phyloP scores from a whole-genome alignment of 129 eudicot species.

The Centaurea solstitialis region DNA sequence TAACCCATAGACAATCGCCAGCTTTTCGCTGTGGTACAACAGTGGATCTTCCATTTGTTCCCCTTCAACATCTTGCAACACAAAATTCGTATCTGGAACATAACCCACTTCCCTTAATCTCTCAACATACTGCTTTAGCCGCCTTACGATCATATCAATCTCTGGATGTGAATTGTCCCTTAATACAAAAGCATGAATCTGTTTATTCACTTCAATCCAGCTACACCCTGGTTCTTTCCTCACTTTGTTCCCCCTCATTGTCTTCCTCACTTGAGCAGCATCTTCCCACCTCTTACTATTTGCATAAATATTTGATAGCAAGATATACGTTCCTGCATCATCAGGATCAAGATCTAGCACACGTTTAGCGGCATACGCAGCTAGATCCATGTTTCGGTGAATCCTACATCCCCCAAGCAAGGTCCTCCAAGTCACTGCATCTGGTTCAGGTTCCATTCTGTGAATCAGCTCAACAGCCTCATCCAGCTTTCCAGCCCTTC shows the following conservation, averaged over 20 bases:
- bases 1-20: conserved; percentile 66
- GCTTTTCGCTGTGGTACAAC: conserved; percentile 67
- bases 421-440: conserved; percentile 67
- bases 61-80: conserved; percentile 76
- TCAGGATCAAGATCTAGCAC: conserved; percentile 57
- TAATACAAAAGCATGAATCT: conserved; percentile 56
- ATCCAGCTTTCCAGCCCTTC: conserved; percentile 62
- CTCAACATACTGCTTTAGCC: conserved; percentile 42
- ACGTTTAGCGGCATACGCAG: conserved; percentile 59
- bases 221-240: conserved; percentile 84
- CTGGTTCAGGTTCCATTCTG: conserved; percentile 58
- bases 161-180: conserved; percentile 66
- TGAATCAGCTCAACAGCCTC: conserved; percentile 59
- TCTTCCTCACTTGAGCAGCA: conserved; percentile 47
- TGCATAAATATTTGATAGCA: conserved; percentile 61
- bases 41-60: conserved; percentile 75
- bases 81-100: conserved; percentile 63
- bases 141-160: conserved; percentile 37
- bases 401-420: conserved; percentile 67
- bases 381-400: conserved; percentile 57
- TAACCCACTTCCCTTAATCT: conserved; percentile 65
- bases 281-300: conserved; percentile 63
- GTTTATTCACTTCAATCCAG: conserved; percentile 72
- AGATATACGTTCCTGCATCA: conserved; percentile 59
- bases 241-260: conserved; percentile 50